These are phyloP conservation scores for Ambrosiella beaveri DNA, from an alignment of 2,329 filamentous ascomycete species.

Conservation along the genomic window DNA sequence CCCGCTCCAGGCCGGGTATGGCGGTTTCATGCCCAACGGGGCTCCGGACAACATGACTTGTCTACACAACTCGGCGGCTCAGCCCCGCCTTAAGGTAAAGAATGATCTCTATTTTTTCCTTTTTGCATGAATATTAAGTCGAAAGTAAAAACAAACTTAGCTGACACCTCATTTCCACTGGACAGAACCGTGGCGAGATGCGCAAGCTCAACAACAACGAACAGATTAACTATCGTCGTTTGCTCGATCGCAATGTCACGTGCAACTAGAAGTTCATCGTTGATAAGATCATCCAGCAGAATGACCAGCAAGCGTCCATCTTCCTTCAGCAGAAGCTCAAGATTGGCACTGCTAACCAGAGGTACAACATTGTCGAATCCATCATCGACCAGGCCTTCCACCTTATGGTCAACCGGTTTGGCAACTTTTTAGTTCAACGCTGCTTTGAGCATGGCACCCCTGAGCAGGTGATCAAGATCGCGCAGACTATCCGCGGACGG, in stretches of 20 bases:
- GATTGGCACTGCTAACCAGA: constrained; percentile 84
- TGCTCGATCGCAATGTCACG: constrained; percentile 87
- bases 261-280: constrained; percentile 99
- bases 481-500: constrained; percentile 82
- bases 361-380: constrained; percentile 90
- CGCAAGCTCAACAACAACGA: constrained; percentile 36
- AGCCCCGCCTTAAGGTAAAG: constrained; percentile 6
- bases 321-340: constrained; percentile 99
- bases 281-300: constrained; percentile 98
- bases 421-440: constrained; percentile 94
- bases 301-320: constrained; percentile 97
- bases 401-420: constrained; percentile 95
- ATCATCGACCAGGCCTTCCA: constrained; percentile 91
- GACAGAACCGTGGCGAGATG: neutral
- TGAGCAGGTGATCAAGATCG: constrained; percentile 88
- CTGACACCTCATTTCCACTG: neutral
- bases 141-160: neutral
- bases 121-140: neutral
- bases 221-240: constrained; percentile 85
- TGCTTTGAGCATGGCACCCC: constrained; percentile 97
- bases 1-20: neutral
- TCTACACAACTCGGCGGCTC: neutral
- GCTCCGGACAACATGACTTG: neutral
- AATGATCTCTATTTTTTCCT: neutral
- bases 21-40: neutral